Percentiles rank a stretch among this genome's conserved stretches.
Conservation (phyloP, 768 basidiomycete genomes). For the Candolleomyces efflorescens region DNA sequence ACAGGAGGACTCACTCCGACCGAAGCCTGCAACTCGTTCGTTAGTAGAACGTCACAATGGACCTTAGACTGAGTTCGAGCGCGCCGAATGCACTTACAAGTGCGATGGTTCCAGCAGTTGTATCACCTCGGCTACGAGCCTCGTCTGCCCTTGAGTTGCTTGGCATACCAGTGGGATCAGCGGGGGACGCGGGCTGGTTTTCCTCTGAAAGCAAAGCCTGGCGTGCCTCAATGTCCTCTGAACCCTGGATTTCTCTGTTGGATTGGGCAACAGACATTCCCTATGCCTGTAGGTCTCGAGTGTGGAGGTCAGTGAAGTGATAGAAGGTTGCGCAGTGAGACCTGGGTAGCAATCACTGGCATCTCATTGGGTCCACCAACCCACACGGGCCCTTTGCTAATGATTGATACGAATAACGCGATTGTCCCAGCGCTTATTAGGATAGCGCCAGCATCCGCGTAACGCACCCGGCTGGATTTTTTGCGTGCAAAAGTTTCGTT, state of each 20-base stretch:
- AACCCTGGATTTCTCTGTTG: not conserved
- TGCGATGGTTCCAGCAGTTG: not conserved
- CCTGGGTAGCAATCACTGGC: no score
- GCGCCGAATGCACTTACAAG: not conserved
- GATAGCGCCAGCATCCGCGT: no score
- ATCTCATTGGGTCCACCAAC: no score
- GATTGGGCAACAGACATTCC: not conserved
- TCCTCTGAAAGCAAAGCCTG: not conserved
- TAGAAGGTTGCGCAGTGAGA: no score
- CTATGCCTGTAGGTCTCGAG: not conserved
- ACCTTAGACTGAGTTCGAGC: not conserved
- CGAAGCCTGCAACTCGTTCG: not conserved
- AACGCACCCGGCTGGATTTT: no score
- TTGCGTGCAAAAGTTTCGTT: no score
- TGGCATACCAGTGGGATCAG: not conserved
- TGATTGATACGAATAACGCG: no score
- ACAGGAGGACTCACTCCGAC: conserved; percentile 1
- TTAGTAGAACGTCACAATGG: not conserved
- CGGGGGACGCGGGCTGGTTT: not conserved
- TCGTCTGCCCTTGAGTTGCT: not conserved
- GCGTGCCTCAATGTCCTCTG: not conserved
- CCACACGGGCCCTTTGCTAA: no score
- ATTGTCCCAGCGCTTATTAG: no score
- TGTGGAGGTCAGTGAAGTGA: not conserved
- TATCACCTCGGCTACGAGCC: not conserved